A percentile compares a stretch with the other conserved stretches of the same genome.
Conservation (phyloP, 78 protist species). For the Anaeramoeba ignava region DNA sequence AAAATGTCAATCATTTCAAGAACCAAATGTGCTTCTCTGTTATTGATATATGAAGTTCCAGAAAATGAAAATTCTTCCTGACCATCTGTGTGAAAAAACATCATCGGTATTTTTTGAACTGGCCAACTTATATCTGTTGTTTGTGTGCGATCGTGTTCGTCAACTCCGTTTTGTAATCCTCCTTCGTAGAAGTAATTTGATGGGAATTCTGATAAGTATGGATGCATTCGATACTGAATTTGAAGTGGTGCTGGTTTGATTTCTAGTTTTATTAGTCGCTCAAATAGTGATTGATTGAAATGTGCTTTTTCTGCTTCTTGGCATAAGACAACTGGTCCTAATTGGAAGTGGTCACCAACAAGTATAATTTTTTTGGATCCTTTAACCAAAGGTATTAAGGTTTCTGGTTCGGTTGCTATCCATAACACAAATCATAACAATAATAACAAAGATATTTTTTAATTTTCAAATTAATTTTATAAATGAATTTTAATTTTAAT, state of each 20-base stretch:
- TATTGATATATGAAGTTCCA: slow-evolving; percentile 95
- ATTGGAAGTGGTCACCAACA: slow-evolving; percentile 90
- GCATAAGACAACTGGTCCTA: slow-evolving; percentile 96
- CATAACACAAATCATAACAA: too few species aligned
- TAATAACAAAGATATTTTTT: too few species aligned
- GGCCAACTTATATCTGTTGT: slow-evolving; percentile 78
- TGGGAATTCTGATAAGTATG: slow-evolving; percentile 86
- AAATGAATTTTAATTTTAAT: too few species aligned
- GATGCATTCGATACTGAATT: slow-evolving; percentile 99
- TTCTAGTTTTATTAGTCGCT: slow-evolving; percentile 71
- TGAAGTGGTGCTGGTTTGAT: slow-evolving; percentile 17
- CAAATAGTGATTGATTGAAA: slow-evolving; percentile 86
- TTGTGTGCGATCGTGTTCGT: slow-evolving; percentile 56
- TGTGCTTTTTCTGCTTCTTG: slow-evolving; percentile 91
- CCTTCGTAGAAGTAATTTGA: slow-evolving; percentile 97
- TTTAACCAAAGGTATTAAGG: slow-evolving; percentile 81
- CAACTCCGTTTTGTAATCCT: slow-evolving; percentile 90
- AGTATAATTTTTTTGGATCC: slow-evolving; percentile 84
- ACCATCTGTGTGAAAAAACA: slow-evolving; percentile 74
- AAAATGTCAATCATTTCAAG: slow-evolving; percentile 80
- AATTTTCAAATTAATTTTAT: too few species aligned
- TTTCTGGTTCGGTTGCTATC: slow-evolving; percentile 95
- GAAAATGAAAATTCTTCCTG: slow-evolving; percentile 85
- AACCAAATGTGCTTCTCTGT: slow-evolving; percentile 88
- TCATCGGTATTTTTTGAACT: slow-evolving; percentile 74